phyloP scores from a whole-genome alignment of 192 early-diverging fungal species.

The Coemansia sp. region DNA sequence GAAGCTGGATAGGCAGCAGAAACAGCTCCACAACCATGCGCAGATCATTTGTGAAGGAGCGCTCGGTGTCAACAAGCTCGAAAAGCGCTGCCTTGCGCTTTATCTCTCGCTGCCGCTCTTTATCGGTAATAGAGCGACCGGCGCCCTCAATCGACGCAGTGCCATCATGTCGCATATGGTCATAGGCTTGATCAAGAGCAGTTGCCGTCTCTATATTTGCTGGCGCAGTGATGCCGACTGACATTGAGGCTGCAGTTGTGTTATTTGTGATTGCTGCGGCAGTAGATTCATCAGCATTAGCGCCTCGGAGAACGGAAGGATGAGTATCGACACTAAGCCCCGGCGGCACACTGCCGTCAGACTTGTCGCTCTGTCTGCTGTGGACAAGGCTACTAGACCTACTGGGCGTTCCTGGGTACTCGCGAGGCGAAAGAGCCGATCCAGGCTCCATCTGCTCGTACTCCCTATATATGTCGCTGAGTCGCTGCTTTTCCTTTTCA shows the following conservation, averaged over 20 bases:
- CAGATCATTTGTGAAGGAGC: slow-evolving; percentile 47
- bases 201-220: slow-evolving; percentile 2
- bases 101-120: slow-evolving; percentile 39
- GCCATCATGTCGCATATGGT: slow-evolving; percentile 10
- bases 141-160: slow-evolving; percentile 8
- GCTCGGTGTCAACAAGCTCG: slow-evolving; percentile 51
- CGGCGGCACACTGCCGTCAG: not conserved
- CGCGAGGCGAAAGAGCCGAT: slow-evolving; percentile 11
- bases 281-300: not conserved
- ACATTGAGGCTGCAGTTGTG: slow-evolving; percentile 3
- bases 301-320: slow-evolving; percentile 5
- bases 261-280: not conserved
- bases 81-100: slow-evolving; percentile 55
- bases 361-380: slow-evolving; percentile 3
- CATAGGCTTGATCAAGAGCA: slow-evolving; percentile 1
- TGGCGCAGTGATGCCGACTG: slow-evolving; percentile 2
- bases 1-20: slow-evolving; percentile 45
- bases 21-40: slow-evolving; percentile 56
- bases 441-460: slow-evolving; percentile 27
- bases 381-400: slow-evolving; percentile 41
- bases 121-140: slow-evolving; percentile 21
- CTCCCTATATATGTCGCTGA: slow-evolving; percentile 33
- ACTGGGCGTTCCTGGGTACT: slow-evolving; percentile 26
- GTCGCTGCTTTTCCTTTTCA: slow-evolving; percentile 38
- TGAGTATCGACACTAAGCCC: slow-evolving; percentile 39